Base-by-base conservation (phyloP, 1,284 basidiomycete genomes). In the Fistulinella staudtii region DNA sequence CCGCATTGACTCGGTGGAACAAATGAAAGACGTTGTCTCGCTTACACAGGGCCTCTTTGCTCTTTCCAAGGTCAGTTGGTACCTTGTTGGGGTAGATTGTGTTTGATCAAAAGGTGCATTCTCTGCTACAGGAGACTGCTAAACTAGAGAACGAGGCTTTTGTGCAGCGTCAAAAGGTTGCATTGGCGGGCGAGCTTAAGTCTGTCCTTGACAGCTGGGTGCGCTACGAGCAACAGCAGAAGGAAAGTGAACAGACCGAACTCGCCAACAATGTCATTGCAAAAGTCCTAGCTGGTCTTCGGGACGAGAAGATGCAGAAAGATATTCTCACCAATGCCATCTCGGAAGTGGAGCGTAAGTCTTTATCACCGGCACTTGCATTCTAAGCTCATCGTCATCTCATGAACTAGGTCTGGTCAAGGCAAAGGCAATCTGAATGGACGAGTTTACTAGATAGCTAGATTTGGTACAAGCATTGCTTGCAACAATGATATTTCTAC, bases 141-240 rank as follows among this genome's bases (percentile, higher is more conserved):
- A 71, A 85, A 60, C 76, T 95, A 58, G 95, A 99, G 73, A 78
- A 88, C 57, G 85, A 91, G 61, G 85, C 89, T 49, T 99, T 98
- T 61, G 82, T 89, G 50, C 87, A 94, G 65, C 79, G 82, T 61
- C 95, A 99, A 76, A 89, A 91, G 71, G 85, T 88, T 53, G 82
- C 80, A 39, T 74, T 98, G 58, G 85, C 93, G 29, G 56, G 85
- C 40, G 96, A 99, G 74, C 76, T 97, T 67, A 99, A 98, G 76
- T 59, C 84, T 29, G 94, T 99, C 29, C 82, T 99, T 49, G 96
- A 99, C 78, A 90, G 88, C 66, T 98, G 95, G 94, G 94, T 95
- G 50, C 89, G 95, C 64, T 94, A 83, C 72, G 95, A 99, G 77
- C 93, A 96, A 65, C 91, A 94, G 70, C 78, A 85, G 66, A 93